Evolutionary conservation across 805 yeast genomes (phyloP).

Genomic region (Candida chilensis): DNA sequence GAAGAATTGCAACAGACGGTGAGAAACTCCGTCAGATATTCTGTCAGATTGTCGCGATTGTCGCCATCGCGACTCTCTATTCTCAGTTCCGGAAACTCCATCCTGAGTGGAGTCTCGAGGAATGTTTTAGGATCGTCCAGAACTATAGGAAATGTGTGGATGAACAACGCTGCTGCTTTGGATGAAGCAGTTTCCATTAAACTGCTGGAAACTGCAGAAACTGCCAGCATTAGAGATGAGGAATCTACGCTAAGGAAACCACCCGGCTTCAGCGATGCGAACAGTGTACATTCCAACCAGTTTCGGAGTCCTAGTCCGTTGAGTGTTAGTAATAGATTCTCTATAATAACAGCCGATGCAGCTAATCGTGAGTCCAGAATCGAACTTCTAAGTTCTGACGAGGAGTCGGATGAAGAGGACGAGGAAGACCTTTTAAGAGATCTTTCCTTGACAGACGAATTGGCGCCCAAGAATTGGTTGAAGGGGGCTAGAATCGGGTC

Average conservation of each 20-base stretch:
- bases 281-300: constrained; percentile 2
- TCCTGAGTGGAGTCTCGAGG: constrained; percentile 8
- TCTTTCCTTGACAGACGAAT: constrained; percentile 24
- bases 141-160: constrained; percentile 40
- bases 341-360: constrained; percentile 5
- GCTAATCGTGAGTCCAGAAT: constrained; percentile 32
- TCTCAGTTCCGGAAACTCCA: constrained; percentile 3
- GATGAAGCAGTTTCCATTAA: constrained; percentile 23
- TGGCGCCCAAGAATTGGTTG: constrained; percentile 78
- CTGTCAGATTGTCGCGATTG: constrained; percentile 47
- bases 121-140: no score
- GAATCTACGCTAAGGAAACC: constrained; percentile 11
- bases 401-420: constrained; percentile 17
- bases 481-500: constrained; percentile 91
- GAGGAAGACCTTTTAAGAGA: constrained; percentile 28
- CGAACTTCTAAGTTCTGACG: constrained; percentile 33
- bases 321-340: constrained; percentile 6
- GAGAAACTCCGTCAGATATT: constrained; percentile 74
- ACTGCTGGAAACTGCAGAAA: constrained; percentile 1
- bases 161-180: constrained; percentile 26
- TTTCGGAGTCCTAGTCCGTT: neutral
- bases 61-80: constrained; percentile 7
- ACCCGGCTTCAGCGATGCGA: constrained; percentile 11
- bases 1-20: constrained; percentile 70
- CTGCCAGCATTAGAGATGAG: neutral